Percentiles rank a stretch among this genome's conserved stretches.
These are phyloP conservation scores for Poronia punctata DNA, from an alignment of 495 filamentous ascomycete species.

Conservation along the genomic window DNA sequence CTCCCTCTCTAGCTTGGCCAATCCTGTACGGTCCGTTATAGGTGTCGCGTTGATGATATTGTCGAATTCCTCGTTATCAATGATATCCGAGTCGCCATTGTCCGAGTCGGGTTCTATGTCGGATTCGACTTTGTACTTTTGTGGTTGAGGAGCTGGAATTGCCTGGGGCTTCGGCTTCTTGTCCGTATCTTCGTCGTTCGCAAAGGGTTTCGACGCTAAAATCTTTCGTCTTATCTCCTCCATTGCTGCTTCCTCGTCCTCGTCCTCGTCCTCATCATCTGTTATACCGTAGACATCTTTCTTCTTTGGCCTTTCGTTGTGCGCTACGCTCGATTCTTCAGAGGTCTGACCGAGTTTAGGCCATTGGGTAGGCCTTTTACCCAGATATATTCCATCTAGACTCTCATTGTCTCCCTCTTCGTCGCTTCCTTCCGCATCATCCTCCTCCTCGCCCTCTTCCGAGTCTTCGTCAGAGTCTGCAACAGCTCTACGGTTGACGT, in stretches of 20 bases:
- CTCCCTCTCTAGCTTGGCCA: constrained; percentile 40
- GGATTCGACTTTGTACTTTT: constrained; percentile 50
- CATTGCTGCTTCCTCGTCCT: constrained; percentile 83
- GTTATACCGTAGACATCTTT: constrained; percentile 67
- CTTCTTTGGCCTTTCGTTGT: too few species aligned
- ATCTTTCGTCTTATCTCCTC: constrained; percentile 80
- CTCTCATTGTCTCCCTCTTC: constrained; percentile 20
- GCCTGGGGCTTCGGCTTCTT: constrained; percentile 50
- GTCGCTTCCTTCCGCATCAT: constrained; percentile 29
- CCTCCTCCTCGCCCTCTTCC: constrained; percentile 45
- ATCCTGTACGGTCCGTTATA: constrained; percentile 71
- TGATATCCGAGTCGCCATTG: constrained; percentile 52
- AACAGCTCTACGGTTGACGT: constrained; percentile 61
- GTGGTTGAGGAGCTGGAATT: constrained; percentile 45
- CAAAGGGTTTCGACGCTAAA: constrained; percentile 77
- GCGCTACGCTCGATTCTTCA: constrained; percentile 38
- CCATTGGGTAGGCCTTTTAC: constrained; percentile 40
- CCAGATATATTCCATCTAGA: constrained; percentile 51
- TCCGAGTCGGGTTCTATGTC: constrained; percentile 69
- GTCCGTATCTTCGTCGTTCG: constrained; percentile 49
- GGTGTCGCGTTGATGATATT: constrained; percentile 86
- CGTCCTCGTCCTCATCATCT: constrained; percentile 44
- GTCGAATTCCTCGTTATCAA: constrained; percentile 56
- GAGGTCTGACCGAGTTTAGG: constrained; percentile 22
- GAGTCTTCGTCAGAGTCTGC: constrained; percentile 51